Evolutionary conservation across 2,329 filamentous ascomycete genomes (phyloP).

Genomic region (Pseudopithomyces chartarum): DNA sequence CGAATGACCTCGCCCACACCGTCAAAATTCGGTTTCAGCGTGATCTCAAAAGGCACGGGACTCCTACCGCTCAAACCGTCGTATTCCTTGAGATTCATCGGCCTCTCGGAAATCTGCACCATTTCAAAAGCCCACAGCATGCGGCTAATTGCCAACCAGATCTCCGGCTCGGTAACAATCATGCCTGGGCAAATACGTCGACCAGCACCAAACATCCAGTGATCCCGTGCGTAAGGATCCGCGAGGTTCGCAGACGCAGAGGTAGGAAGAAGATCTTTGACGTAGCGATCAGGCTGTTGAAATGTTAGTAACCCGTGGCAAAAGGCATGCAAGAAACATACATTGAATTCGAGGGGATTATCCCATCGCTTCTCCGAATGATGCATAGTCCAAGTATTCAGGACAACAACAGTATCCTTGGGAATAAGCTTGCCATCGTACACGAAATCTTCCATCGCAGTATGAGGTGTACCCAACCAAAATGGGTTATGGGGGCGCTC

Average conservation of each 20-base stretch:
- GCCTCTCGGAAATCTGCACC: conserved; percentile 11
- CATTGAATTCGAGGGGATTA: conserved; percentile 19
- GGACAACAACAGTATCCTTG: conserved; percentile 45
- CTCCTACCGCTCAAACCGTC: conserved; percentile 19
- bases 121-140: conserved; percentile 22
- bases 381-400: conserved; percentile 48
- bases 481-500: conserved; percentile 19
- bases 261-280: conserved; percentile 5
- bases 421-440: conserved; percentile 42
- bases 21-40: conserved; percentile 11
- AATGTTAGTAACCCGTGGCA: background rate
- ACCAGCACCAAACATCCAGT: conserved; percentile 20
- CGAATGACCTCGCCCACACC: conserved; percentile 21
- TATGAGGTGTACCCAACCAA: conserved; percentile 1
- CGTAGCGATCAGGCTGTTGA: conserved; percentile 12
- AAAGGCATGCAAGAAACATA: background rate
- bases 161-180: conserved; percentile 10
- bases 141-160: conserved; percentile 14
- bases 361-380: conserved; percentile 22
- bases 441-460: conserved; percentile 8
- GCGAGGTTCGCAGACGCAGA: conserved; percentile 12
- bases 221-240: conserved; percentile 16
- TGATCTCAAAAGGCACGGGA: conserved; percentile 15
- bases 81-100: conserved; percentile 19
- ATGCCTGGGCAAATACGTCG: conserved; percentile 12